Base-by-base conservation (phyloP, 1,284 basidiomycete genomes). In the Hymenochaete sp. region DNA sequence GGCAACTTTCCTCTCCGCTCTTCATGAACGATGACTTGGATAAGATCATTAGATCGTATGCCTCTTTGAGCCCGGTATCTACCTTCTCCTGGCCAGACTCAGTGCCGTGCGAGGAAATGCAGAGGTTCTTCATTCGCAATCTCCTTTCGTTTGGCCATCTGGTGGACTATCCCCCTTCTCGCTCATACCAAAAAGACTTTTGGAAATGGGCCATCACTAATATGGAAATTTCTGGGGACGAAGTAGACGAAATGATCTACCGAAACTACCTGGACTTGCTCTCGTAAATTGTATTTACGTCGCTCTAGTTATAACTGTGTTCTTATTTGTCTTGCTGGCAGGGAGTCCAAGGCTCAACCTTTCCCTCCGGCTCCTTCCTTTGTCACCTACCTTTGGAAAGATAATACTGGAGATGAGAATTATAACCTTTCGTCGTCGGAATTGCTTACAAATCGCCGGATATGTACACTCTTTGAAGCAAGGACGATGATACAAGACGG, bases 401-500 rank as follows among this genome's bases (percentile, higher is more conserved):
- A 39, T 13, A 6, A 8, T 52, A 57, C 31, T 14, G n/a, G 19
- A 38, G 47, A 4, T 45, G 39, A 10, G n/a, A 16, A 27, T 37
- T 38, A 28, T 45, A 44, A 24, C 10, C 25, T 1, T 4, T 19
- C 5, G 21, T 16, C 5, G 46, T 16, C 62, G 7, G 54, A 62
- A 42, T 32, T 61, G 3, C 16, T 52, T 11, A 67, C 66, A 49
- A 62, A 67, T 25, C 6, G 63, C 70, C 13, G 43, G 9, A 37
- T 27, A 21, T 47, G 45, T 14, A 85, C 83, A 1, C 60, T 88
- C 2, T 63, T 80, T 9, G 84, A 88, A 60, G 83, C 85, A 2
- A 73, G 78, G 2, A 79, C 74, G 1, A 76, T 69, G 1, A 77
- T 86, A 24, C 82, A 87, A 58, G 66, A 66, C 36, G 84, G 85